A percentile compares a stretch with the other conserved stretches of the same genome.
phyloP scores from a whole-genome alignment of 306 rosid species.

The Sophora flavescens region DNA sequence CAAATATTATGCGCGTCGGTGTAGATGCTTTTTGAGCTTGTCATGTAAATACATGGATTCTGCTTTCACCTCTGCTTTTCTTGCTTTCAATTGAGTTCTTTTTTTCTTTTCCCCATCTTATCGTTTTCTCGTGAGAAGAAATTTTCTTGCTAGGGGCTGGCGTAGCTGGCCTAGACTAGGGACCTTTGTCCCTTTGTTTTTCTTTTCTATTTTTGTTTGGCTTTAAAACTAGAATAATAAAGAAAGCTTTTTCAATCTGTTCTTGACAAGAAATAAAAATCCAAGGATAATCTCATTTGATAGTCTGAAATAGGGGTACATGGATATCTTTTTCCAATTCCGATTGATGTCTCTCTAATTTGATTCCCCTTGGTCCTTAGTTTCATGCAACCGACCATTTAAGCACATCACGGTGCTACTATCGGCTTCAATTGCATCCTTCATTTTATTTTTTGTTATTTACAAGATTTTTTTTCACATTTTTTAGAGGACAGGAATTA shows the following conservation, averaged over 20 bases:
- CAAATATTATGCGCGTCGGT: background rate
- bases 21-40: constrained; percentile 7
- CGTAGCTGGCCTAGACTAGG: background rate
- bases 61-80: background rate
- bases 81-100: background rate
- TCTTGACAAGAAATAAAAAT: background rate
- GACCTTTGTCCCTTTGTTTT: background rate
- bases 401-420: background rate
- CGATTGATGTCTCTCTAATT: background rate
- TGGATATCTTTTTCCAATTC: background rate
- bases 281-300: background rate
- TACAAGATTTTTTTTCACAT: no score
- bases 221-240: background rate
- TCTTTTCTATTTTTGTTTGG: background rate
- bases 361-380: background rate
- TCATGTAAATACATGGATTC: background rate
- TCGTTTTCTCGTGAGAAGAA: background rate
- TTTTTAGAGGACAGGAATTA: no score
- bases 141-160: background rate
- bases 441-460: background rate
- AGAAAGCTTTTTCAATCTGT: background rate
- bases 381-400: background rate
- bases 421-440: background rate
- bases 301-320: background rate
- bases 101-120: background rate